These are phyloP conservation scores for Lenzites betulinus DNA, from an alignment of 768 basidiomycete species.

Conservation along the genomic window DNA sequence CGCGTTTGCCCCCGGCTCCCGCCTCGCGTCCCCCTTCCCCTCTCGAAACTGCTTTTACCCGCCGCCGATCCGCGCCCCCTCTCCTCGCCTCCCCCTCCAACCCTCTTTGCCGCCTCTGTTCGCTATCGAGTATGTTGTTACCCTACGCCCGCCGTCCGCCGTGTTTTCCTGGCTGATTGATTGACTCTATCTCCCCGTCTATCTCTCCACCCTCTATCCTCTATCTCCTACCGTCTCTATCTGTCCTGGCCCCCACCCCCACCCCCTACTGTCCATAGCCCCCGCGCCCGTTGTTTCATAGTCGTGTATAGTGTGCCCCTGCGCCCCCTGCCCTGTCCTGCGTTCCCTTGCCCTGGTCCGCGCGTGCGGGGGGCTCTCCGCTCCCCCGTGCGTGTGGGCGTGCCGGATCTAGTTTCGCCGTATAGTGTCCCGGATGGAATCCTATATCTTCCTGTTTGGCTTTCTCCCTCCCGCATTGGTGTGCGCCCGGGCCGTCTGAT, in stretches of 20 bases:
- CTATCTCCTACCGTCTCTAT: too few species aligned
- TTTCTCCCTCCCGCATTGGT: neutral
- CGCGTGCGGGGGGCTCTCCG: neutral
- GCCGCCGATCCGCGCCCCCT: neutral
- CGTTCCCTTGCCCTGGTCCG: neutral
- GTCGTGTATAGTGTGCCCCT: slow-evolving; percentile 8
- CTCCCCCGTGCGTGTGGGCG: neutral
- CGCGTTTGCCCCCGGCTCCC: too few species aligned
- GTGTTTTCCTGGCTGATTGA: slow-evolving; percentile 18
- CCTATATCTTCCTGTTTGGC: neutral
- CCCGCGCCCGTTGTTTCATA: neutral
- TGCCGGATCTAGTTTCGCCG: neutral
- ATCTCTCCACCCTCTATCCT: neutral
- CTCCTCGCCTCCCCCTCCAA: neutral
- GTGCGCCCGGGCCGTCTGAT: too few species aligned
- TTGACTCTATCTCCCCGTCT: neutral
- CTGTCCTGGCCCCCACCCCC: too few species aligned
- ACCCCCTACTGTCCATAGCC: neutral
- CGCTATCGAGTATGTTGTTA: slow-evolving; percentile 17
- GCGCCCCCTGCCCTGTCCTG: neutral
- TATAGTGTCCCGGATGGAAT: slow-evolving; percentile 11
- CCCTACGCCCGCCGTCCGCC: slow-evolving; percentile 16
- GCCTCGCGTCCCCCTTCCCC: neutral
- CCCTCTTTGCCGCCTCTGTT: neutral
- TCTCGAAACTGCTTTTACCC: neutral